phyloP scores from a whole-genome alignment of 306 rosid species.

The Styphnolobium japonicum region DNA sequence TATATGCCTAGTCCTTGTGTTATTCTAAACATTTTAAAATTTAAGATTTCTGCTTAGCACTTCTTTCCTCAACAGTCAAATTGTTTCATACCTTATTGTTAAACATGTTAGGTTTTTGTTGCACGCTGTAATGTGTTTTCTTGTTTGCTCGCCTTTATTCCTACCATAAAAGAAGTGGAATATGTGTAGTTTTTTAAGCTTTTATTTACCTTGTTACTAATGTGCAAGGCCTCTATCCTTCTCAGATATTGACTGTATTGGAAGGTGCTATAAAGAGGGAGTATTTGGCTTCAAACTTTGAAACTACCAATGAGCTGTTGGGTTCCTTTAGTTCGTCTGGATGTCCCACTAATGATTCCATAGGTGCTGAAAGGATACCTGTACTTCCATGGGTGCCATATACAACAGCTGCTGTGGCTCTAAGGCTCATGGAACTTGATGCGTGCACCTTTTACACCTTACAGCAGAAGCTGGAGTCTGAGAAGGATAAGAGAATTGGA shows the following conservation, averaged over 20 bases:
- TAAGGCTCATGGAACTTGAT: conserved; percentile 77
- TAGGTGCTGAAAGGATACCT: conserved; percentile 32
- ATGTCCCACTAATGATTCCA: conserved; percentile 22
- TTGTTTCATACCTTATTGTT: neutral
- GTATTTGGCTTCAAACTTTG: conserved; percentile 51
- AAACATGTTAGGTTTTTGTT: neutral
- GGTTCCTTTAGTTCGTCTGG: conserved; percentile 31
- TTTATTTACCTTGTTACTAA: conserved; percentile 5
- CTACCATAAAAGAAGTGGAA: neutral
- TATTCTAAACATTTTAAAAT: neutral
- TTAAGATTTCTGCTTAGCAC: neutral
- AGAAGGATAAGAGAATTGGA: conserved; percentile 44
- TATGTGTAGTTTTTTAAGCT: neutral
- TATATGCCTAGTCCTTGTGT: neutral
- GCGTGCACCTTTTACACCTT: conserved; percentile 44
- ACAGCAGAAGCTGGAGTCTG: conserved; percentile 52
- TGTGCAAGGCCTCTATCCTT: conserved; percentile 11
- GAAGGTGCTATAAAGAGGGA: conserved; percentile 65
- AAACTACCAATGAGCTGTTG: conserved; percentile 61
- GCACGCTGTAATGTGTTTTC: neutral
- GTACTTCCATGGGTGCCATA: conserved; percentile 73
- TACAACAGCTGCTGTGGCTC: conserved; percentile 69
- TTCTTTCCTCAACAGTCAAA: neutral
- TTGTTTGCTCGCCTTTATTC: neutral
- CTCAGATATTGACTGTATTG: conserved; percentile 56